Base-by-base conservation (phyloP, 805 yeast genomes). In the Zygotorulaspora danielsina region DNA sequence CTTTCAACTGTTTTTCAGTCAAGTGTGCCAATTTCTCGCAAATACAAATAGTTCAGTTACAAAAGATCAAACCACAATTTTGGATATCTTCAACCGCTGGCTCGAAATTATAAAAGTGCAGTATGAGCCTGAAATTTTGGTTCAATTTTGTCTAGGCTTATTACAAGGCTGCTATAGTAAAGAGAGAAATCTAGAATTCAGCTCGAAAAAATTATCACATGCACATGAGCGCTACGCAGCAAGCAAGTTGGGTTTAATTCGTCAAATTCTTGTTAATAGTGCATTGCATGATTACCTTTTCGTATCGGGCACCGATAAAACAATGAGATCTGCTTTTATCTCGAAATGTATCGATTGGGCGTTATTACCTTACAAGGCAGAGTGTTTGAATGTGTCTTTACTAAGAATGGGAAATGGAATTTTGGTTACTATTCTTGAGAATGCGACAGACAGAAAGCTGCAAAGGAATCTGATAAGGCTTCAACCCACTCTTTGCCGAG, bases 341-440 rank as follows among this genome's bases (percentile, higher is more conserved):
- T 58, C 70, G 11, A 62, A 67, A 31, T 54, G 78, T 19, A 68
- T 80, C 6, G 65, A 65, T 19, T 75, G 84, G 81, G 61, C 80
- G 0, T 64, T 81, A 61, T 77, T 78, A 38, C 75, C 81, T 6
- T 71, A 78, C 30, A 54, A 67, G 25, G 51, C 63, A 30, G 84
- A 34, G 3, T n/a, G 76, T 51, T 49, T 78, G 17, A 84, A 78
- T 31, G 74, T 82, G 12, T 57, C 49, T 6, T 40, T 58, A 8
- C 44, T 79, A 1, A 71, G 94, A 59, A 63, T 84, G 46, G 82
- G 88, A 0, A 71, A 76, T 40, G 75, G 81, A 15, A 67, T 79
- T 17, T 54, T 82, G 51, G 63, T 78, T 28, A 69, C 80, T 12
- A 67, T 75, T 20, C 66, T 79, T 43, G 49, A 57, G 45, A 46